Evolutionary conservation across 441 rosid genomes (phyloP), one percentile per base, ranked within the genome.

Genomic region (Corymbia calophylla): DNA sequence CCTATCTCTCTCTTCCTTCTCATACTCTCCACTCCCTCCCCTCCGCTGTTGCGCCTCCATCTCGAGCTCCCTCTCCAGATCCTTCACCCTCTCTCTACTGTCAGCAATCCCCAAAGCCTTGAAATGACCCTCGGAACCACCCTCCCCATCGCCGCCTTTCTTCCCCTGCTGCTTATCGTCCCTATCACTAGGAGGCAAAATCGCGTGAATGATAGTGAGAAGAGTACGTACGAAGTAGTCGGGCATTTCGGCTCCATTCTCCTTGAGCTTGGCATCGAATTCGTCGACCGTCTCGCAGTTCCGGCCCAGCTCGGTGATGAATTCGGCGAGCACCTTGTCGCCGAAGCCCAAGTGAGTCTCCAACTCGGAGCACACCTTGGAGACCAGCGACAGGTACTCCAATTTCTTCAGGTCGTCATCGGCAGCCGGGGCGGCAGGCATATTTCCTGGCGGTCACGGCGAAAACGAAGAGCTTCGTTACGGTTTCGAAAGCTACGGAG

Each of bases 311-410:
- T 97, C 97, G 89, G 95, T 96, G 39, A 97, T 95, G 90, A 93
- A 97, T 86, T 96, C 97, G 16, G 97, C 98, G 77, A 96, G 87
- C 29, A 94, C 95, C 88, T 97, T 95, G 66, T 96, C 97, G 44
- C 93, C 95, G 47, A 94, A 90, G 48, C 98, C 98, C 64, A 97
- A 66, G 90, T 96, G 98, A 21, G 95, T 95, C 88, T 97, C 97
- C 53, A 97, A 91, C 89, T 96, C 98, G 54, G 95, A 93, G 89
- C 98, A 95, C 27, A 97, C 97, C 91, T 96, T 96, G 88, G 99
- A 97, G 80, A 97, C 96, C 27, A 97, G 95, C 19, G 99, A 97
- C 19, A 96, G 94, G 77, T 94, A 95, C 89, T 96, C 98, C 44
- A 96, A 88, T 87, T 93, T 93, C 92, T 91, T 92, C 10, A 96